A percentile compares a stretch with the other conserved stretches of the same genome.
These are phyloP conservation scores for Acrasis kona DNA, from an alignment of 78 protist species.

Conservation along the genomic window DNA sequence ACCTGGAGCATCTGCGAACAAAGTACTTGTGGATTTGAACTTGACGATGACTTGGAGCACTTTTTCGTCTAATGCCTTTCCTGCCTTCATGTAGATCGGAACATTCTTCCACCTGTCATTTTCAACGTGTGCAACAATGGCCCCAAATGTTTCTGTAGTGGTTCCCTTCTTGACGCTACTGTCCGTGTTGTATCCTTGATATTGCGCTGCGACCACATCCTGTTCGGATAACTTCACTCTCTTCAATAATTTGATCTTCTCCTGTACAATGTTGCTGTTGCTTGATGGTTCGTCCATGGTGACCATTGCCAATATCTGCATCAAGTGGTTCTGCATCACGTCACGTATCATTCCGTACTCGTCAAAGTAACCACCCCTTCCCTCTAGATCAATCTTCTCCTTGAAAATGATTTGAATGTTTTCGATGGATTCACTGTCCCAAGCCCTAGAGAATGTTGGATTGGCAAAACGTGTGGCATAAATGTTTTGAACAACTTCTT, in stretches of 20 bases:
- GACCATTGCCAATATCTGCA: slow-evolving; percentile 80
- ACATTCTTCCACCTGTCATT: slow-evolving; percentile 95
- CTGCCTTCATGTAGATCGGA: slow-evolving; percentile 86
- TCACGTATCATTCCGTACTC: slow-evolving; percentile 90
- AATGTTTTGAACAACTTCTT: slow-evolving; percentile 89
- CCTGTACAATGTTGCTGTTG: slow-evolving; percentile 55
- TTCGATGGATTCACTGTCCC: slow-evolving; percentile 66
- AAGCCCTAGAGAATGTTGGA: slow-evolving; percentile 60
- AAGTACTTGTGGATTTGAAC: too few relatives aligned
- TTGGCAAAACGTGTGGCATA: slow-evolving; percentile 80
- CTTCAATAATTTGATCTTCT: slow-evolving; percentile 67
- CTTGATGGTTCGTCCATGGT: slow-evolving; percentile 92
- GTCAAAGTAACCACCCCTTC: slow-evolving; percentile 94
- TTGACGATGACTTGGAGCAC: slow-evolving; percentile 82
- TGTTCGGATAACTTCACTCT: slow-evolving; percentile 56
- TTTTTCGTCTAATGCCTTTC: slow-evolving; percentile 74
- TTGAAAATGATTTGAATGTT: slow-evolving; percentile 81
- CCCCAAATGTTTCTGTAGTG: slow-evolving; percentile 81
- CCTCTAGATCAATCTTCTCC: slow-evolving; percentile 79
- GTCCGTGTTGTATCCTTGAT: slow-evolving; percentile 58
- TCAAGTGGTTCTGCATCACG: slow-evolving; percentile 85
- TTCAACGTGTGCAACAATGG: slow-evolving; percentile 55
- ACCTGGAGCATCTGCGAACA: slow-evolving; percentile 4
- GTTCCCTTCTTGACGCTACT: slow-evolving; percentile 68
- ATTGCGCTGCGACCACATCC: not conserved